phyloP scores from a whole-genome alignment of 345 rosid genomes.

The Eucalyptus pauciflora region DNA sequence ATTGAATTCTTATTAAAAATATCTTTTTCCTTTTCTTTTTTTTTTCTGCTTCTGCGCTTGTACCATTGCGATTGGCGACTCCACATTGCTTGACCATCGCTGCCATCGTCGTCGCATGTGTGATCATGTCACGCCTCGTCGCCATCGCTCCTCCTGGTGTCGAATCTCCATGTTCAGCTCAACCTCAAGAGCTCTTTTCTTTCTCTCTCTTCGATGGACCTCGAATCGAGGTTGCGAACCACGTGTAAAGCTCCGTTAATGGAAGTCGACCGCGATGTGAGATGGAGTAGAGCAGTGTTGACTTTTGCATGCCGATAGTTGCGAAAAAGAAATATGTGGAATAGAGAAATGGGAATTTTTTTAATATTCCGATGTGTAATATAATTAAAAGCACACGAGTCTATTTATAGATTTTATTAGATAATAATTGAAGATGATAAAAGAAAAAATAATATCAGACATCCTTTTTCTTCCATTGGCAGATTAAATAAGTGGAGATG shows the following conservation, averaged over 20 bases:
- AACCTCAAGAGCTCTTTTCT: too few relatives aligned
- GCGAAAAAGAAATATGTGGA: too few relatives aligned
- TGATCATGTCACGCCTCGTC: too few relatives aligned
- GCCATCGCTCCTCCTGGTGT: too few relatives aligned
- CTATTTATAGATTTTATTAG: neutral
- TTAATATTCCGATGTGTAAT: too few relatives aligned
- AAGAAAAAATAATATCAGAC: neutral
- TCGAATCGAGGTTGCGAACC: neutral
- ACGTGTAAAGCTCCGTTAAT: neutral
- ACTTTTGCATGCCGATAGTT: neutral
- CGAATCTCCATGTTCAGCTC: too few relatives aligned
- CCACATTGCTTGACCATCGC: neutral
- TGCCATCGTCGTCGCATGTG: too few relatives aligned
- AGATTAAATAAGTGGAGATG: neutral
- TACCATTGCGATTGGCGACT: neutral
- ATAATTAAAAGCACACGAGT: neutral
- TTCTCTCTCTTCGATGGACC: too few relatives aligned
- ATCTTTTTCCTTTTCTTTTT: fast-evolving
- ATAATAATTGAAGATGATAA: neutral
- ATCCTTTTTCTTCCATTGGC: neutral
- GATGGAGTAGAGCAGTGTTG: too few relatives aligned
- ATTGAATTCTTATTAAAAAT: neutral
- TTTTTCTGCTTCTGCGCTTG: too few relatives aligned
- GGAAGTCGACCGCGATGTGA: neutral
- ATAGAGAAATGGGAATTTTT: neutral